Evolutionary conservation across 306 rosid species (phyloP), one percentile per base, ranked within the genome.

Genomic region (Cajanus cajan): DNA sequence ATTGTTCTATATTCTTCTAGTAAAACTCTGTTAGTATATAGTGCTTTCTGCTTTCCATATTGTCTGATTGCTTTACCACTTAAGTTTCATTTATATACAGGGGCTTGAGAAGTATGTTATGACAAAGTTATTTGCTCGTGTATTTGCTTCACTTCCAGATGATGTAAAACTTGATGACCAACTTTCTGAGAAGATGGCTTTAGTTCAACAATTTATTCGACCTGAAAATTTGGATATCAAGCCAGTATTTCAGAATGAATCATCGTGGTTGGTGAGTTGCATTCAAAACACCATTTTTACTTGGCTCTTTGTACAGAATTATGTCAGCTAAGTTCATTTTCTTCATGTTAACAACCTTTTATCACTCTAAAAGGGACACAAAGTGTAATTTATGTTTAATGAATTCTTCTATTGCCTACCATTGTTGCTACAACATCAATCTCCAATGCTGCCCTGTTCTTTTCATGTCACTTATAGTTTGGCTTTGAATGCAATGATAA

Each of bases 71-170:
- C 12, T 63, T 76, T 55, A 54, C 50, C 74, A 40, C 25, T 72
- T 72, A 75, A 71, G 52, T 61, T 75, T 85, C 68, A 73, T 45
- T 78, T 72, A 36, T 80, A 69, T 78, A 59, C 92, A 96, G 99
- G 99, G 99, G 44, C 90, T 96, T 88, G 99, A 96, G 97, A 96
- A 96, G 89, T 96, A 96, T 90, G 98, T 96, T 80, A 93, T 93
- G 99, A 96, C 99, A 4, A 96, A 96, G 90, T 86, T 96, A 81
- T 96, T 89, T 88, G 59, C 97, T 78, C 98, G 90, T 54, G 97
- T 96, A 79, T 96, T 91, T 96, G 93, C 98, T 85, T 88, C 97
- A 40, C 50, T 89, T 83, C 92, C 97, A 47, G 96, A 96, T 82
- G 98, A 96, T 80, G 90, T 90, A 70, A 88, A 88, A 84, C 85